A percentile compares a stretch with the other conserved stretches of the same genome.
phyloP scores from a whole-genome alignment of 768 basidiomycete species.

The Coprinopsis sp. region DNA sequence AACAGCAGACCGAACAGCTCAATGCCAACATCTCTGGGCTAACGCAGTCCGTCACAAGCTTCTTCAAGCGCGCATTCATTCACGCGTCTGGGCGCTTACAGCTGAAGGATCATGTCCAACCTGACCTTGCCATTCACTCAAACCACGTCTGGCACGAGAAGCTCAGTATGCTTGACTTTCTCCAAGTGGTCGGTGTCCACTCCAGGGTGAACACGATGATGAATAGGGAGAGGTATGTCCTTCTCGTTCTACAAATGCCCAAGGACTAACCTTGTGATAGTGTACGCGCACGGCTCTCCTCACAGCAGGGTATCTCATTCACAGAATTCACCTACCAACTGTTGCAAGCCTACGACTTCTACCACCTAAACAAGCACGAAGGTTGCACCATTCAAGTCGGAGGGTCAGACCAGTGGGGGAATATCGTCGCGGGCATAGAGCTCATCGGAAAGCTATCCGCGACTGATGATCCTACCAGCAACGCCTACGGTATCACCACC shows the following conservation, averaged over 20 bases:
- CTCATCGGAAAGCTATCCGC: slow-evolving; percentile 63
- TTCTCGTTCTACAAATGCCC: background rate
- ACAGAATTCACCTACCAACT: slow-evolving; percentile 98
- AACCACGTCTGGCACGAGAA: slow-evolving; percentile 74
- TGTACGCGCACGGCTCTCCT: slow-evolving; percentile 73
- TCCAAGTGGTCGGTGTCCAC: slow-evolving; percentile 74
- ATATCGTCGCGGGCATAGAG: slow-evolving; percentile 91
- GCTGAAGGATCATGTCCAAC: slow-evolving; percentile 13
- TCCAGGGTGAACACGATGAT: slow-evolving; percentile 88
- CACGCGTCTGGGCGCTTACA: slow-evolving; percentile 48
- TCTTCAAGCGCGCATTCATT: slow-evolving; percentile 61
- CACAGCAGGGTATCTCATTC: slow-evolving; percentile 91
- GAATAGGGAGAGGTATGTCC: slow-evolving; percentile 74
- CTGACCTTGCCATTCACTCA: slow-evolving; percentile 32
- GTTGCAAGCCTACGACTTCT: slow-evolving; percentile 95
- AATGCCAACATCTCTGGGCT: slow-evolving; percentile 63
- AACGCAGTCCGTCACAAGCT: slow-evolving; percentile 56
- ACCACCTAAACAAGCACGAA: slow-evolving; percentile 58
- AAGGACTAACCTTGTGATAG: slow-evolving; percentile 33
- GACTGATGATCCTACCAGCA: slow-evolving; percentile 1
- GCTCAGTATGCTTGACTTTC: slow-evolving; percentile 76
- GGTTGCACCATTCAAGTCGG: slow-evolving; percentile 86
- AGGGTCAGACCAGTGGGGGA: slow-evolving; percentile 98
- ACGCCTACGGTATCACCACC: slow-evolving; percentile 82
- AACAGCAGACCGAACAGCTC: slow-evolving; percentile 56